phyloP scores from a whole-genome alignment of 2,329 filamentous ascomycete genomes.

The Xylariomycetidae sp. region DNA sequence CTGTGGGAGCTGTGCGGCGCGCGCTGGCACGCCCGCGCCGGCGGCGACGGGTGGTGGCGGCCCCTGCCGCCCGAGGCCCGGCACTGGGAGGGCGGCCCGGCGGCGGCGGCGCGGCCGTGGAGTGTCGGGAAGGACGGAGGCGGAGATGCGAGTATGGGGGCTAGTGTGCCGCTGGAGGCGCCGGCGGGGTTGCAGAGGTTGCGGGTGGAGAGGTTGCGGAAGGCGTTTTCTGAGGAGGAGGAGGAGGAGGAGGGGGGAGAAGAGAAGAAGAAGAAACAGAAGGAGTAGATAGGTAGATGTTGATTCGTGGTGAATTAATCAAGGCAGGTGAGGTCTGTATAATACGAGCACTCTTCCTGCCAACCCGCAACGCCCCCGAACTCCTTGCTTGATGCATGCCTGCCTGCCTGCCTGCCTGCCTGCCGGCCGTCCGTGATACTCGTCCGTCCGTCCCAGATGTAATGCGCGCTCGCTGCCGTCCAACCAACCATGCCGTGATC shows the following conservation, averaged over 20 bases:
- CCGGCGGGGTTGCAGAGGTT: constrained; percentile 35
- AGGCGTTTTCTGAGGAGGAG: constrained; percentile 2
- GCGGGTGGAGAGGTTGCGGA: constrained; percentile 24
- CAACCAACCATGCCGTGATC: too few species aligned
- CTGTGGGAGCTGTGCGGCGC: constrained; percentile 76
- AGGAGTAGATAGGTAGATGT: neutral
- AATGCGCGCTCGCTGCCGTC: too few species aligned
- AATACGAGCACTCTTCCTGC: too few species aligned
- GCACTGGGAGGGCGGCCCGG: constrained; percentile 53
- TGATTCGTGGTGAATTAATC: too few species aligned
- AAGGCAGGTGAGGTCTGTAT: constrained; percentile 4
- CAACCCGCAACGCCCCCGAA: too few species aligned
- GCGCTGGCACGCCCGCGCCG: constrained; percentile 61
- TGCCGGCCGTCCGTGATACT: too few species aligned
- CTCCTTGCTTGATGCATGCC: constrained; percentile 17
- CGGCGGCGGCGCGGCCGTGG: constrained; percentile 16
- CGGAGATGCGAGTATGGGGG: constrained; percentile 35
- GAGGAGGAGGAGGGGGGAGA: neutral
- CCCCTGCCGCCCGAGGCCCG: constrained; percentile 58
- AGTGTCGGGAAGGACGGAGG: neutral
- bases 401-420: too few species aligned
- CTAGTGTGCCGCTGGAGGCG: constrained; percentile 35
- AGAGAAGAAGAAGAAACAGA: too few species aligned
- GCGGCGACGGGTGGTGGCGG: constrained; percentile 58
- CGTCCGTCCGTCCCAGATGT: too few species aligned